Conservation (phyloP, 2,329 filamentous ascomycete species). For the Apiospora rasikravindrae region DNA sequence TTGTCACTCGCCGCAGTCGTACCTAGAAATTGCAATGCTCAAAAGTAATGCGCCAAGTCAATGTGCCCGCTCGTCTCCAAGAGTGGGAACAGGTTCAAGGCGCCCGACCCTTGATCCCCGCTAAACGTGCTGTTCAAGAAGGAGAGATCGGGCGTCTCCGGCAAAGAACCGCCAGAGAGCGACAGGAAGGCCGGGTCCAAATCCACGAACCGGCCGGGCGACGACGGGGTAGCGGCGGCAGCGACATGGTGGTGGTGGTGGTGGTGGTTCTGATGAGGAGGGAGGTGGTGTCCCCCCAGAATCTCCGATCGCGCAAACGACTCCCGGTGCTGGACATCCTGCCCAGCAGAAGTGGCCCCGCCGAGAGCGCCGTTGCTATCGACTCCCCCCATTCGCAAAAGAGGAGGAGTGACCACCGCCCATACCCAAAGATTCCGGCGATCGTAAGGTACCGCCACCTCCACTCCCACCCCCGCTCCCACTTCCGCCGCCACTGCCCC, state of each 20-base stretch:
- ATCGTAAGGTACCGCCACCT: not conserved
- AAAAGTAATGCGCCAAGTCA: conserved; percentile 51
- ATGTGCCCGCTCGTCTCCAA: conserved; percentile 59
- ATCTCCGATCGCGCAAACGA: conserved; percentile 17
- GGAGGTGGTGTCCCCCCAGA: not conserved
- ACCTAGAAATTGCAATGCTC: too few relatives aligned
- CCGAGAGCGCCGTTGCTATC: not conserved
- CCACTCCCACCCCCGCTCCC: too few relatives aligned
- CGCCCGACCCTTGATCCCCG: conserved; percentile 47
- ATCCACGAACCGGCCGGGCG: conserved; percentile 16
- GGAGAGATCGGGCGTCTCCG: conserved; percentile 43
- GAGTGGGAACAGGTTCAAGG: conserved; percentile 57
- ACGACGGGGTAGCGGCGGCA: not conserved
- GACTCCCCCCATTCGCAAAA: not conserved
- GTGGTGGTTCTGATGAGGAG: not conserved
- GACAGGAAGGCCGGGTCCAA: conserved; percentile 20
- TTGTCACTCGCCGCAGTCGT: too few relatives aligned
- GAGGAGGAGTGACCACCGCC: not conserved
- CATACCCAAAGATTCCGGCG: not conserved
- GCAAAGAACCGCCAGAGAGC: not conserved
- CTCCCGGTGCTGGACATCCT: conserved; percentile 6
- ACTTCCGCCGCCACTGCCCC: not conserved
- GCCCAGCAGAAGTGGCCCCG: not conserved
- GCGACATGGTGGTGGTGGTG: not conserved
- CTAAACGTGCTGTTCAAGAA: conserved; percentile 46